Percentiles rank a stretch among this genome's conserved stretches.
These are phyloP conservation scores for Aspergillus heteromorphus DNA, from an alignment of 495 filamentous ascomycete species.

Conservation along the genomic window DNA sequence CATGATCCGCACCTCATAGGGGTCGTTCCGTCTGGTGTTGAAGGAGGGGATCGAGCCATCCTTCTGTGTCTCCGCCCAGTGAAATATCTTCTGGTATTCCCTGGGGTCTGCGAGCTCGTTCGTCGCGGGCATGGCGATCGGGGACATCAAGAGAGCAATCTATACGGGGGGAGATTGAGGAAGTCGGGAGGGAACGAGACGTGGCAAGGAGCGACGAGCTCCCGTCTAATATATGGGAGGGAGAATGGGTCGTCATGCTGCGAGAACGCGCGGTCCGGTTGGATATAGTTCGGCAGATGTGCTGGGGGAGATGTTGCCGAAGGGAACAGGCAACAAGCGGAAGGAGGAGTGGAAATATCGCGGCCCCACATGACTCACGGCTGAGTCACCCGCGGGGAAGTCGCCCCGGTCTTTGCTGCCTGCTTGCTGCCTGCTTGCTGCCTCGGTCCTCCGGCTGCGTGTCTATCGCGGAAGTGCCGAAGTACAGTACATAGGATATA, in stretches of 20 bases:
- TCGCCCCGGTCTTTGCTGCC: neutral
- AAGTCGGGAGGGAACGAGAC: too few relatives aligned
- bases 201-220: neutral
- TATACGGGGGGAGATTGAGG: too few relatives aligned
- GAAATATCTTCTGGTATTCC: constrained; percentile 54
- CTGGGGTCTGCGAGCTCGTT: constrained; percentile 24
- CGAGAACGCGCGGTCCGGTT: neutral
- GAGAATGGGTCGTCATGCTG: neutral
- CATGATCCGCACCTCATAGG: constrained; percentile 38
- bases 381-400: constrained; percentile 28
- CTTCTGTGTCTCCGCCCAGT: constrained; percentile 54
- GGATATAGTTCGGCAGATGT: constrained; percentile 15
- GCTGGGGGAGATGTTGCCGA: constrained; percentile 12
- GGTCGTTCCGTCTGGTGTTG: constrained; percentile 45
- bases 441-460: too few relatives aligned
- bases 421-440: too few relatives aligned
- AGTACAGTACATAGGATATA: too few relatives aligned
- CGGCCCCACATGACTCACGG: constrained; percentile 38
- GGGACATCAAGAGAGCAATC: neutral
- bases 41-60: constrained; percentile 45
- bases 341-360: too few relatives aligned
- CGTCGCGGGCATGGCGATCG: constrained; percentile 25
- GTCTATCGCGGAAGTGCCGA: too few relatives aligned
- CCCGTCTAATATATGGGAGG: neutral
- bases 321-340: neutral